A percentile compares a stretch with the other conserved stretches of the same genome.
Evolutionary conservation across 352 stramenopile genomes (phyloP).

Genomic region (Thalassiosira exigua): DNA sequence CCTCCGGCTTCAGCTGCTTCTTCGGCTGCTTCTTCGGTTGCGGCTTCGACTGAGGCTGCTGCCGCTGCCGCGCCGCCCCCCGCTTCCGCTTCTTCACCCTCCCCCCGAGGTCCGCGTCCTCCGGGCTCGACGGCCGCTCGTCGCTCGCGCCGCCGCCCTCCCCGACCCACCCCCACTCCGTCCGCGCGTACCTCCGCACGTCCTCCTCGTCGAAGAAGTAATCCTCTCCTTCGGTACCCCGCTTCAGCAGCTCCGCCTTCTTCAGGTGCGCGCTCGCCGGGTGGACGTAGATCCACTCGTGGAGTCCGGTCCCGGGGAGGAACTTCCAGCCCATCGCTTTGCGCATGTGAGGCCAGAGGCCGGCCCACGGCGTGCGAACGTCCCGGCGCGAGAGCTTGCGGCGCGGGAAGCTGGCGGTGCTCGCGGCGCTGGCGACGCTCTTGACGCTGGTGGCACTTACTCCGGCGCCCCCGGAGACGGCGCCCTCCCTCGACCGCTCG

Average conservation of each 20-base stretch:
- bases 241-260: constrained; percentile 22
- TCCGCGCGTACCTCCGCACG: constrained; percentile 44
- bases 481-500: not conserved
- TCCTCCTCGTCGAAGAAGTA: constrained; percentile 44
- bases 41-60: not conserved
- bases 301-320: constrained; percentile 17
- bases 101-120: constrained; percentile 19
- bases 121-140: not conserved
- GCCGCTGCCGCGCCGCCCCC: not conserved
- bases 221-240: constrained; percentile 30
- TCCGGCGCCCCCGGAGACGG: too few relatives aligned
- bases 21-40: too few relatives aligned
- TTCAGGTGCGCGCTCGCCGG: constrained; percentile 24
- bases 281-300: constrained; percentile 45
- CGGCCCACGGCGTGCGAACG: too few relatives aligned
- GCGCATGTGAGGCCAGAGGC: too few relatives aligned
- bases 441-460: too few relatives aligned
- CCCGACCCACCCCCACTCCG: constrained; percentile 40
- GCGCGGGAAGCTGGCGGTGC: not conserved
- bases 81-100: constrained; percentile 25
- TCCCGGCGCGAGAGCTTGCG: not conserved
- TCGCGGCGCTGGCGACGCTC: not conserved
- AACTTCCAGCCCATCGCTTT: constrained; percentile 42
- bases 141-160: constrained; percentile 1
- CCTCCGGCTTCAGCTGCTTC: too few relatives aligned